Evolutionary conservation across 768 basidiomycete genomes (phyloP).

Genomic region (Termitomyces sp.): DNA sequence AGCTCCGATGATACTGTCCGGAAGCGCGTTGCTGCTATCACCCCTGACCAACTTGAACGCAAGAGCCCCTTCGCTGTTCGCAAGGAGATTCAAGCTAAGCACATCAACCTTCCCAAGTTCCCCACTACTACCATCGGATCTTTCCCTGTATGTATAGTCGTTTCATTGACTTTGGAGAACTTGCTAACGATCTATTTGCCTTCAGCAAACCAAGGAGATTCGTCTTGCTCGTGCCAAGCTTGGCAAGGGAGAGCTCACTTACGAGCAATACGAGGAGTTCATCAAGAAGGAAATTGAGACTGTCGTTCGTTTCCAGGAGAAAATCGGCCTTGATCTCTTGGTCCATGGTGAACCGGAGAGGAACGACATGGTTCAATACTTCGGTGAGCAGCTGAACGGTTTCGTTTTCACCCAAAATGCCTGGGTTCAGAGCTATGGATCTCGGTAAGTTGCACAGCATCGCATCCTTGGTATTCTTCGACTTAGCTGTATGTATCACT

Average conservation of each 20-base stretch:
- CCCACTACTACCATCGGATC: slow-evolving; percentile 98
- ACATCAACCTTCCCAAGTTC: slow-evolving; percentile 92
- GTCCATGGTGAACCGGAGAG: slow-evolving; percentile 99
- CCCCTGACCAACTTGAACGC: slow-evolving; percentile 80
- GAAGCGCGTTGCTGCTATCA: slow-evolving; percentile 92
- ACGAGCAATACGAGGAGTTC: slow-evolving; percentile 90
- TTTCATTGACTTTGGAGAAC: neutral
- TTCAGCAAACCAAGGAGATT: slow-evolving; percentile 97
- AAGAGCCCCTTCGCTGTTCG: slow-evolving; percentile 86
- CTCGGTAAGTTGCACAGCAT: slow-evolving; percentile 56
- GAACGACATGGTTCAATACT: slow-evolving; percentile 99
- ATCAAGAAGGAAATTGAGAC: slow-evolving; percentile 96
- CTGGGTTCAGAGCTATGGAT: slow-evolving; percentile 99
- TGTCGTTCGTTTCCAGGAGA: slow-evolving; percentile 97
- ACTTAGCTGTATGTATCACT: slow-evolving; percentile 3
- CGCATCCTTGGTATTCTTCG: neutral
- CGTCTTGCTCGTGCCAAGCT: slow-evolving; percentile 95
- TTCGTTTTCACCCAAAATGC: slow-evolving; percentile 98
- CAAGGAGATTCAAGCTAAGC: slow-evolving; percentile 84
- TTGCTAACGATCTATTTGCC: slow-evolving; percentile 11
- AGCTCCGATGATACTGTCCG: slow-evolving; percentile 93
- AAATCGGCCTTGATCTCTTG: slow-evolving; percentile 91
- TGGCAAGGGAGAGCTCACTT: slow-evolving; percentile 84
- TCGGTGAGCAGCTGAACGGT: slow-evolving; percentile 91
- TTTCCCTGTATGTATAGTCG: slow-evolving; percentile 70